Evolutionary conservation across 2,329 filamentous ascomycete species (phyloP).

Genomic region (Xylaria sp.): DNA sequence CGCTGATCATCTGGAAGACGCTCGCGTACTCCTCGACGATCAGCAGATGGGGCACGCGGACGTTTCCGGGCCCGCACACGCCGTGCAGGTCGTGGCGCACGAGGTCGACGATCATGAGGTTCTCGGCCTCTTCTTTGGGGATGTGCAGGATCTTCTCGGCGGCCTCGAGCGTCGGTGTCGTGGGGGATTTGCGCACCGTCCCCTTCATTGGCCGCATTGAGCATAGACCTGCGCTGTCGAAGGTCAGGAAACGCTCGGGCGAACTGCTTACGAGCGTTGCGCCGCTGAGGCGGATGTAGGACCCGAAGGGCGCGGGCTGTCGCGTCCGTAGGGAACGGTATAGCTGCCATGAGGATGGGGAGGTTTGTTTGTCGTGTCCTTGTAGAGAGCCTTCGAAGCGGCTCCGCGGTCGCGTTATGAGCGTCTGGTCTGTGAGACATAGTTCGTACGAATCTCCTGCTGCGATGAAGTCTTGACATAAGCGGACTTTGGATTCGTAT

Average conservation of each 20-base stretch:
- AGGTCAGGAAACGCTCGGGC: constrained; percentile 85
- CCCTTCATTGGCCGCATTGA: constrained; percentile 96
- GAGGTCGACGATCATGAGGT: constrained; percentile 97
- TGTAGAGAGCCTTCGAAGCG: constrained; percentile 52
- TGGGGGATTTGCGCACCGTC: constrained; percentile 79
- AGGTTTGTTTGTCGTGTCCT: constrained; percentile 37
- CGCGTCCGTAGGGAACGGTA: constrained; percentile 75
- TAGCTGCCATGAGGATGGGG: constrained; percentile 70
- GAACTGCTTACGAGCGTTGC: constrained; percentile 83
- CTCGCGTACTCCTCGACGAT: constrained; percentile 90
- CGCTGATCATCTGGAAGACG: constrained; percentile 91
- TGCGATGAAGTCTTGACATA: constrained; percentile 76
- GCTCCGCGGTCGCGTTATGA: constrained; percentile 59
- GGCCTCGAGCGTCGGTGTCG: constrained; percentile 72
- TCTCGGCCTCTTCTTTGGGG: constrained; percentile 93
- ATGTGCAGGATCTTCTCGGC: constrained; percentile 78
- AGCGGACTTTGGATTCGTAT: constrained; percentile 74
- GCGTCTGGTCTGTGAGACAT: constrained; percentile 81
- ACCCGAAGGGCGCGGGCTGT: constrained; percentile 87
- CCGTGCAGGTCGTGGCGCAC: constrained; percentile 93
- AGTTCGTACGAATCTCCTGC: constrained; percentile 87
- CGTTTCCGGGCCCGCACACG: constrained; percentile 79
- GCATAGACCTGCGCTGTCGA: constrained; percentile 63
- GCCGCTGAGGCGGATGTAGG: constrained; percentile 76
- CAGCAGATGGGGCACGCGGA: constrained; percentile 81